Base-by-base conservation (phyloP, 2,329 filamentous ascomycete genomes). In the Alternaria atra region DNA sequence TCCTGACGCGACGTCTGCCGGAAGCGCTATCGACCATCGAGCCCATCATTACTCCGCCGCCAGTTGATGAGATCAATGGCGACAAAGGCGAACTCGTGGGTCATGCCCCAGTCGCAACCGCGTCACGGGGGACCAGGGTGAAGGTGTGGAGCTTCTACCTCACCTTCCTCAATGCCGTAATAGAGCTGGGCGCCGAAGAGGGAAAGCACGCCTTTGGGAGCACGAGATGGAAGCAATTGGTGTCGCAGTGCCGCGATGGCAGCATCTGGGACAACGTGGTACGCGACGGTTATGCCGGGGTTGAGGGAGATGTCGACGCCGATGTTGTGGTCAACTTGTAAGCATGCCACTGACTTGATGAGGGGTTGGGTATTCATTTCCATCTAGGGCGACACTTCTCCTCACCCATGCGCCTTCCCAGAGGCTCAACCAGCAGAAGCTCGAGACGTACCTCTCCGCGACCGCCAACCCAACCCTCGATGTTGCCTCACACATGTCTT, bases 81-180 rank as follows among this genome's bases (percentile, higher is more conserved):
- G 34, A 69, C 60, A 64, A 69, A 51, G 68, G 64, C 39, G 70
- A 73, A 47, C 63, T 71, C 9, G 63, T 66, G 13, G 68, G 69
- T 62, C 69, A 87, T 29, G 90, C 93, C 29, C 92, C 93, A 5
- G 89, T 97, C 54, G 90, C 92, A 55, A 87, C 86, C 65, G 93
- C 93, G 54, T 94, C 91, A 42, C 88, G 91, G 67, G 91, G 90
- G 32, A 95, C 92, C 58, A 86, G 94, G 67, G 91, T 97, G 78
- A 99, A 98, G 80, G 91, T 98, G 65, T 99, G 95, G 95, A 97
- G 93, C 79, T 85, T 99, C 72, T 99, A 98, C 77, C 86, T 98
- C 67, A 97, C 94, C 17, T 90, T 97, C 52, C 84, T 98, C 64
- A 97, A 97, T 81, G 91, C 93, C 39, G 91, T 97, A 65, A 84